These are phyloP conservation scores for Acacia concinna DNA, from an alignment of 331 rosid genomes.

Conservation along the genomic window DNA sequence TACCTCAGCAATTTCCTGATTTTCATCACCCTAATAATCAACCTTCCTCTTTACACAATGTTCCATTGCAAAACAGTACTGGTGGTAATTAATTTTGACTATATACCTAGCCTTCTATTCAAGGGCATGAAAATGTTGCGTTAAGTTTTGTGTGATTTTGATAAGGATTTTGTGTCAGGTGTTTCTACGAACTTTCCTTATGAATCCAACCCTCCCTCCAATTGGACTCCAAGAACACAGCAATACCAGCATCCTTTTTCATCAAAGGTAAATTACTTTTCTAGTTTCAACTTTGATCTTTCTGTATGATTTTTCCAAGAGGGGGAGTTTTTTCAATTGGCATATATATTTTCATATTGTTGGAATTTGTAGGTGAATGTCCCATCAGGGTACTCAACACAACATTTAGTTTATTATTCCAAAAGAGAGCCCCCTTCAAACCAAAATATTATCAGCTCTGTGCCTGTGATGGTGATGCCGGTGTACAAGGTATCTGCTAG, in stretches of 20 bases:
- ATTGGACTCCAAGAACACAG: slow-evolving; percentile 47
- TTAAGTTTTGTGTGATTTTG: slow-evolving; percentile 37
- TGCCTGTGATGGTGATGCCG: slow-evolving; percentile 31
- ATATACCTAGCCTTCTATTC: slow-evolving; percentile 26
- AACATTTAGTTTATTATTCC: slow-evolving; percentile 38
- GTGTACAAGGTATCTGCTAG: slow-evolving; percentile 50
- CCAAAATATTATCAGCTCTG: slow-evolving; percentile 60
- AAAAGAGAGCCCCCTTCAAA: slow-evolving; percentile 99
- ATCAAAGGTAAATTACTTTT: slow-evolving; percentile 27
- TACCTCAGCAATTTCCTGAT: slow-evolving; percentile 37
- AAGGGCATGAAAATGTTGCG: slow-evolving; percentile 39
- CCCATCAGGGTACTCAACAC: slow-evolving; percentile 48
- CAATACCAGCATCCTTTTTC: slow-evolving; percentile 46
- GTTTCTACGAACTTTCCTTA: slow-evolving; percentile 34
- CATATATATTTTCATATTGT: slow-evolving; percentile 3
- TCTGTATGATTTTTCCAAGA: not conserved
- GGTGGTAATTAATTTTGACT: slow-evolving; percentile 41
- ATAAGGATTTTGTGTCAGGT: slow-evolving; percentile 38
- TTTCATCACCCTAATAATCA: slow-evolving; percentile 40
- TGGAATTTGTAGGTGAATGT: slow-evolving; percentile 60
- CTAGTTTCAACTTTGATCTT: not conserved
- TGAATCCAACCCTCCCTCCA: slow-evolving; percentile 45
- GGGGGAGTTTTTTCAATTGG: slow-evolving; percentile 13
- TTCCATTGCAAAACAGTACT: slow-evolving; percentile 41
- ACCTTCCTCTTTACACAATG: slow-evolving; percentile 29